Percentiles rank a stretch among this genome's conserved stretches.
phyloP scores from a whole-genome alignment of 2,329 filamentous ascomycete genomes.

The Neospermospora avenae region DNA sequence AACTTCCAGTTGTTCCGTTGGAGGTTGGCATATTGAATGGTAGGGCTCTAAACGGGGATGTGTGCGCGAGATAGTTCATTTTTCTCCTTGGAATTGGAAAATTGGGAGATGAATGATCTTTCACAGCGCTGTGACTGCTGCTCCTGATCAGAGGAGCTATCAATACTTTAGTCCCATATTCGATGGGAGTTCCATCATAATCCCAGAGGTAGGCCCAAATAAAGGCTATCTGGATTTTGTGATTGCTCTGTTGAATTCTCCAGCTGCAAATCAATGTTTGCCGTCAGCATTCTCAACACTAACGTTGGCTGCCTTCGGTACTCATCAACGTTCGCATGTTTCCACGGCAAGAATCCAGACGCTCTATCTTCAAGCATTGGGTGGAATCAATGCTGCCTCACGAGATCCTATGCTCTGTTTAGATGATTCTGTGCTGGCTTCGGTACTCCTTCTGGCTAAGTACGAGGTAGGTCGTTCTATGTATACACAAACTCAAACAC shows the following conservation, averaged over 20 bases:
- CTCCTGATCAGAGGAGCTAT: too few relatives aligned
- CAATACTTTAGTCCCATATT: too few relatives aligned
- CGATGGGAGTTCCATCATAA: constrained; percentile 56
- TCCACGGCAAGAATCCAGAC: constrained; percentile 41
- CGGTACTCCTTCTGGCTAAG: constrained; percentile 55
- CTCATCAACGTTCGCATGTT: constrained; percentile 39
- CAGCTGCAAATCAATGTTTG: constrained; percentile 44
- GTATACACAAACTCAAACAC: background rate
- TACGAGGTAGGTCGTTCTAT: constrained; percentile 46
- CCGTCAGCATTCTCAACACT: constrained; percentile 49
- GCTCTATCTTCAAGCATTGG: constrained; percentile 52
- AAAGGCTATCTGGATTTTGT: constrained; percentile 57
- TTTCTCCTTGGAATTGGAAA: too few relatives aligned
- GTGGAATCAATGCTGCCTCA: constrained; percentile 48
- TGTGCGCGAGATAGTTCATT: too few relatives aligned
- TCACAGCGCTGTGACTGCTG: too few relatives aligned
- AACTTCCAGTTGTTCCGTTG: too few relatives aligned
- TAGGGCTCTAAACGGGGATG: too few relatives aligned
- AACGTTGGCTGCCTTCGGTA: constrained; percentile 51
- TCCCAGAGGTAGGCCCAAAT: constrained; percentile 47
- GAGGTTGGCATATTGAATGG: too few relatives aligned
- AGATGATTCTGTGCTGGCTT: constrained; percentile 52
- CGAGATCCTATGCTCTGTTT: constrained; percentile 44
- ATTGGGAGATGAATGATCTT: too few relatives aligned
- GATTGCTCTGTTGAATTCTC: constrained; percentile 47